phyloP scores from a whole-genome alignment of 495 filamentous ascomycete species.

The Aspergillus sparsus region DNA sequence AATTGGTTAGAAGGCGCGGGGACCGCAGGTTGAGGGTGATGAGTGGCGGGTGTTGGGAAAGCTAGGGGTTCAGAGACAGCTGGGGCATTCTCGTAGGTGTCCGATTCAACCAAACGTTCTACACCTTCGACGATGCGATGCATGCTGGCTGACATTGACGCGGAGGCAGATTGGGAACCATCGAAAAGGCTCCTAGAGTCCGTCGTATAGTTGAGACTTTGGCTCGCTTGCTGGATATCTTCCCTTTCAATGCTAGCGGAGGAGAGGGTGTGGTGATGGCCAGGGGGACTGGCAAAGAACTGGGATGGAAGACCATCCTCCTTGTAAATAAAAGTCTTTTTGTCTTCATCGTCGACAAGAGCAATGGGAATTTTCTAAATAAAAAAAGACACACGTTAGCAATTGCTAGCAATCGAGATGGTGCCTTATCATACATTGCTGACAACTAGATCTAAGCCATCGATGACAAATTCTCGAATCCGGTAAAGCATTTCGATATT shows the following conservation, averaged over 20 bases:
- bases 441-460: constrained; percentile 60
- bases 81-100: constrained; percentile 49
- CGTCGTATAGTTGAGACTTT: constrained; percentile 32
- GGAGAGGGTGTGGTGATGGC: constrained; percentile 40
- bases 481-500: constrained; percentile 73
- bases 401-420: constrained; percentile 2
- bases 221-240: constrained; percentile 41
- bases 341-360: constrained; percentile 48
- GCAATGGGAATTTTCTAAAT: constrained; percentile 47
- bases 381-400: constrained; percentile 2
- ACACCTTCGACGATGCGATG: constrained; percentile 63
- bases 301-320: constrained; percentile 56
- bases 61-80: constrained; percentile 29
- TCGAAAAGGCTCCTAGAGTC: constrained; percentile 44
- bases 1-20: constrained; percentile 26
- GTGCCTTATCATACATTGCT: constrained; percentile 46
- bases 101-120: constrained; percentile 60
- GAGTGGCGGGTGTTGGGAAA: constrained; percentile 25
- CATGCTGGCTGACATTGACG: constrained; percentile 53
- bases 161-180: constrained; percentile 49
- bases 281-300: constrained; percentile 46
- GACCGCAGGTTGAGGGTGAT: constrained; percentile 22
- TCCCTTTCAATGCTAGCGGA: constrained; percentile 46
- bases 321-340: constrained; percentile 57
- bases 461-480: constrained; percentile 66